A percentile compares a stretch with the other conserved stretches of the same genome.
These are phyloP conservation scores for Byssoonygena ceratinophila DNA, from an alignment of 2,329 filamentous ascomycete genomes.

Conservation along the genomic window DNA sequence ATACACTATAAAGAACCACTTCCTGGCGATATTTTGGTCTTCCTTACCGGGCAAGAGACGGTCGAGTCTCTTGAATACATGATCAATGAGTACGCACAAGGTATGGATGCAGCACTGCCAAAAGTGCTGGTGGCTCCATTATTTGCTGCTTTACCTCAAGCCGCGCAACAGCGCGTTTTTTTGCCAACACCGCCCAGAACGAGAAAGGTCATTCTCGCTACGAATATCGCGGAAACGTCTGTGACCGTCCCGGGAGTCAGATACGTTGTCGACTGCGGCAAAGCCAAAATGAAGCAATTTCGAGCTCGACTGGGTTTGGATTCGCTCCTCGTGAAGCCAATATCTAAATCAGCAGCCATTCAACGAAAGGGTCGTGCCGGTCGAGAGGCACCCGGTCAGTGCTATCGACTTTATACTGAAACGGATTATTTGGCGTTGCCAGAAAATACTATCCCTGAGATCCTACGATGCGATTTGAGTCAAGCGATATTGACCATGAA, in stretches of 20 bases:
- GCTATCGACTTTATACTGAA: constrained; percentile 80
- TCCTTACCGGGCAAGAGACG: constrained; percentile 84
- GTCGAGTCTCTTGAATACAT: constrained; percentile 73
- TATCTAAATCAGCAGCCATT: constrained; percentile 86
- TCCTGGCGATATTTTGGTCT: constrained; percentile 89
- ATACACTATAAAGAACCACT: constrained; percentile 79
- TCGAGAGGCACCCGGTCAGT: constrained; percentile 82
- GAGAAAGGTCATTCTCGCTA: constrained; percentile 81
- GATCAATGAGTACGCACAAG: constrained; percentile 66
- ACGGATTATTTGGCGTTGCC: constrained; percentile 59
- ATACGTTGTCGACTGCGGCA: constrained; percentile 85
- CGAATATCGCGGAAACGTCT: constrained; percentile 97
- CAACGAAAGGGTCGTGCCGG: constrained; percentile 87
- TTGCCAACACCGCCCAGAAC: constrained; percentile 61
- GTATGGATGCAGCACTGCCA: constrained; percentile 63
- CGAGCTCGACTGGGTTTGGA: constrained; percentile 75
- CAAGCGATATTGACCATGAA: constrained; percentile 88
- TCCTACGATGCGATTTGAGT: constrained; percentile 77
- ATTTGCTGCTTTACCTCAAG: constrained; percentile 80
- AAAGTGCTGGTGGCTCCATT: constrained; percentile 61
- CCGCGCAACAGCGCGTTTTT: constrained; percentile 79
- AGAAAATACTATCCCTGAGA: constrained; percentile 73
- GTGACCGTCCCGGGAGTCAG: constrained; percentile 89
- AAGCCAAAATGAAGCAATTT: constrained; percentile 89
- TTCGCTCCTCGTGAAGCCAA: constrained; percentile 77